Base-by-base conservation (phyloP, 2,329 filamentous ascomycete genomes). In the Phialocephala subalpina region DNA sequence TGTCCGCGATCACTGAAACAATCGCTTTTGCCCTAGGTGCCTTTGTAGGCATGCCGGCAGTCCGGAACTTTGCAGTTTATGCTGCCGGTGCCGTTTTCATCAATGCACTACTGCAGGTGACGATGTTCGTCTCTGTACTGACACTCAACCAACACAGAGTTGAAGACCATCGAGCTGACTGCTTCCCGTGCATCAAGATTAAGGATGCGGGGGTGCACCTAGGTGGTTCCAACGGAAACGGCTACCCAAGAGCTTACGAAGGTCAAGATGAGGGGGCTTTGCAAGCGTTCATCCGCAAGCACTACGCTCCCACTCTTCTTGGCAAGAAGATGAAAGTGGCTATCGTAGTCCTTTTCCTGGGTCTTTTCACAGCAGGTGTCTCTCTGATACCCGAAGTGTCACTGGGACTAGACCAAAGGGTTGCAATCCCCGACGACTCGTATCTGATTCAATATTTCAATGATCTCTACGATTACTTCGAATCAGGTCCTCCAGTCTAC, bases 371-470 rank as follows among this genome's bases (percentile, higher is more conserved):
- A 0, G 92, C 92, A 22, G 93, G 91, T 12, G 79, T 99, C 27
- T 93, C 94, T 1, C 82, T 99, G 36, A 85, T 98, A 18, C 97
- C 96, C 0, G 87, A 90, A 69, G 89, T 99, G 20, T 81, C 95
- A 72, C 87, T 99, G 49, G 96, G 96, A 0, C 84, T 99, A 33
- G 96, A 99, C 75, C 96, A 99, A 80, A 90, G 96, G 20, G 95
- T 97, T 62, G 96, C 96, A 12, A 92, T 99, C 65, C 96, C 96
- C 0, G 92, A 92, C 70, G 94, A 93, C 74, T 98, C 95, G 0
- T 99, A 99, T 77, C 83, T 99, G 59, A 97, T 99, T 68, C 88
- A 92, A 11, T 99, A 97, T 79, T 99, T 99, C 80, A 94, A 98
- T 75, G 96, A 99, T 77, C 83, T 99, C 35, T 97, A 97, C 77